phyloP scores from a whole-genome alignment of 2,329 filamentous ascomycete species.

The Monilinia polystroma region DNA sequence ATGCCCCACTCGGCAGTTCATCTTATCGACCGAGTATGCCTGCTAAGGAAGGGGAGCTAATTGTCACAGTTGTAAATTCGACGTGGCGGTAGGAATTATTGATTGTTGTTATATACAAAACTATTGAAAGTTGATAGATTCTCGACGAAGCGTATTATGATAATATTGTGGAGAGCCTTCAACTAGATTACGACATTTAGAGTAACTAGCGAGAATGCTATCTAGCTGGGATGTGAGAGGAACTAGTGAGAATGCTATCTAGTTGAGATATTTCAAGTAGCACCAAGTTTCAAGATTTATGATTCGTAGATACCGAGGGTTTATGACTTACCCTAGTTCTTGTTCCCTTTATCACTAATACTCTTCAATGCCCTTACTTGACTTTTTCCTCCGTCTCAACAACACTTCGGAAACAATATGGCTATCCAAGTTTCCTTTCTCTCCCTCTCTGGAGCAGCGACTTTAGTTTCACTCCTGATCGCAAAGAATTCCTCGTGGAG shows the following conservation, averaged over 20 bases:
- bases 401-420: slow-evolving; percentile 13
- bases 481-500: slow-evolving; percentile 28
- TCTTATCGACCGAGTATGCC: neutral
- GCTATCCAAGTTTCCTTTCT: slow-evolving; percentile 14
- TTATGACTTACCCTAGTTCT: neutral
- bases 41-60: neutral
- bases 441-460: slow-evolving; percentile 18
- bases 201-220: neutral
- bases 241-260: neutral
- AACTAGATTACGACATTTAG: neutral
- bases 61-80: neutral
- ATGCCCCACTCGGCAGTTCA: neutral
- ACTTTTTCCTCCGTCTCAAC: neutral
- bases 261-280: neutral
- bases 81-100: neutral
- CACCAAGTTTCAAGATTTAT: neutral
- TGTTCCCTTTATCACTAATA: neutral
- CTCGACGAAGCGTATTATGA: neutral
- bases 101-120: neutral
- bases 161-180: neutral
- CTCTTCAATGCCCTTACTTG: neutral
- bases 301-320: neutral
- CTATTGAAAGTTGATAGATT: neutral
- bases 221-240: neutral
- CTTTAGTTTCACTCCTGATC: slow-evolving; percentile 25